A percentile compares a stretch with the other conserved stretches of the same genome.
Conservation (phyloP, 495 filamentous ascomycete genomes). For the Trichoderma reesei region DNA sequence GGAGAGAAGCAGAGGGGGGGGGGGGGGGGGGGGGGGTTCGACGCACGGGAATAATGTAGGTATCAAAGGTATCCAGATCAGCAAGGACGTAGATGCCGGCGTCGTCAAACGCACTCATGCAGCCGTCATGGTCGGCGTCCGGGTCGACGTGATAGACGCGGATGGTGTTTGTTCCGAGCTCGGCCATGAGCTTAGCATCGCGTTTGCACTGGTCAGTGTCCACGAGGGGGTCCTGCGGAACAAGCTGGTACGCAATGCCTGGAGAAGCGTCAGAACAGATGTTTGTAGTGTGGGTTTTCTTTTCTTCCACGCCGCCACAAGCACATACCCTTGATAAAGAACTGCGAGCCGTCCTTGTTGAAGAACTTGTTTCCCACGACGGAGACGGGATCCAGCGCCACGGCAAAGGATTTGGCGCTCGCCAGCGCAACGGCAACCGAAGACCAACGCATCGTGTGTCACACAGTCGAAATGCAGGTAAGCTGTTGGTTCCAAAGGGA, state of each 20-base stretch:
- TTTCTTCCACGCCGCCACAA: not conserved
- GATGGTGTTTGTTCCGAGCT: constrained; percentile 72
- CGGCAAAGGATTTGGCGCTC: not conserved
- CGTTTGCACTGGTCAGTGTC: constrained; percentile 67
- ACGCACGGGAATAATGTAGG: constrained; percentile 63
- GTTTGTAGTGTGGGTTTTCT: constrained; percentile 11
- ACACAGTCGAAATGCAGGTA: not conserved
- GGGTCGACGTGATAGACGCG: constrained; percentile 84
- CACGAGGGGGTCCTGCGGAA: constrained; percentile 58
- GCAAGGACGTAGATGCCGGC: constrained; percentile 73
- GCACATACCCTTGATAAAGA: constrained; percentile 64
- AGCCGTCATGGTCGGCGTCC: constrained; percentile 54
- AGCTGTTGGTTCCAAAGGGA: not conserved
- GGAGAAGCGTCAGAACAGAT: constrained; percentile 14
- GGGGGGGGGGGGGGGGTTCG: no score
- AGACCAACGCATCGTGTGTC: not conserved
- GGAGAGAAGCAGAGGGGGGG: not conserved
- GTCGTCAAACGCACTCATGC: constrained; percentile 58
- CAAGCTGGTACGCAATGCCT: constrained; percentile 65
- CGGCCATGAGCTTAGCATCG: constrained; percentile 70
- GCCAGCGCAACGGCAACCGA: constrained; percentile 1
- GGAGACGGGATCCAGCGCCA: constrained; percentile 46
- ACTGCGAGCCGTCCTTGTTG: constrained; percentile 64
- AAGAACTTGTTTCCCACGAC: constrained; percentile 80
- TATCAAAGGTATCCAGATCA: constrained; percentile 77